Base-by-base conservation (phyloP, 176 grass and related monocot genomes). In the Paspalum vaginatum region DNA sequence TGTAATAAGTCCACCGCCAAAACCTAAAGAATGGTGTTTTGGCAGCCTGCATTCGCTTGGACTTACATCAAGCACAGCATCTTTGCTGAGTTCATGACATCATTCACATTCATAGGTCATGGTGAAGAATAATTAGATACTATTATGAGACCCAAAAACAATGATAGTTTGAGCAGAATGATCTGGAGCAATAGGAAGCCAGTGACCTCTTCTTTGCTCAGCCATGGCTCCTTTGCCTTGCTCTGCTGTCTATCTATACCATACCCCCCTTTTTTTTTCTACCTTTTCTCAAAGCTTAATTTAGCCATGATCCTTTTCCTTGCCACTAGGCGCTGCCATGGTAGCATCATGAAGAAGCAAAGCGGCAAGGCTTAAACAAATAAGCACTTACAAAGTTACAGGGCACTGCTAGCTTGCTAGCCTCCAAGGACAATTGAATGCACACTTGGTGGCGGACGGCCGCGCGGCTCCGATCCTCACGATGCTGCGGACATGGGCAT, bases 191-290 rank as follows among this genome's bases (percentile, higher is more conserved):
- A 68, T 78, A 81, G 92, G 84, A 83, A 75, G 74, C 81, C 86
- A 65, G 63, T 69, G 88, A 86, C 86, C 85, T 88, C 85, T 50
- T 86, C 79, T 75, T 88, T 86, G 68, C 61, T 46, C 11, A 74
- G 58, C 16, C 65, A 40, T 81, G 64, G 82, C 51, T 53, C 83
- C 85, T 81, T 80, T 54, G 67, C 67, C 72, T 81, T 72, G 53
- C 54, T 61, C 68, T 69, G 81, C 79, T 83, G 71, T 86, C 70
- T 77, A 85, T 85, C 89, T 93, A 86, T 83, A 84, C 72, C 77
- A 85, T 62, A 84, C 72, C 68, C 63, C 70, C 44, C 41, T 50
- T 25, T 50, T 82, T 62, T 62, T 65, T 68, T 15, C 81, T 76
- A 86, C 55, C 21, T 69, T 37, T 85, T 61, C 46, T 49, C 69